phyloP scores from a whole-genome alignment of 768 basidiomycete genomes.

The Phylloporus arenicola region DNA sequence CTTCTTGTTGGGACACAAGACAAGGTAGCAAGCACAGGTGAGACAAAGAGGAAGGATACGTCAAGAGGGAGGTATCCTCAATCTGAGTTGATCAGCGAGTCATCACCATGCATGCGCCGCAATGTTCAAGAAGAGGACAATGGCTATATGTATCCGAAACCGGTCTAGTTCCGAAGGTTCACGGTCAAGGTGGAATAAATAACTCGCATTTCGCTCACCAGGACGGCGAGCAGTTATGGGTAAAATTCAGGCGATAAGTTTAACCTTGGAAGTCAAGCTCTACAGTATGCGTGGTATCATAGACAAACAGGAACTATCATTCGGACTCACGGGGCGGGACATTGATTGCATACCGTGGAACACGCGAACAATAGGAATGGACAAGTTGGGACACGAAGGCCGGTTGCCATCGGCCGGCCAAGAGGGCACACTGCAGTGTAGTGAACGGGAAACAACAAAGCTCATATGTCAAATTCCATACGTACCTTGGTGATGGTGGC shows the following conservation, averaged over 20 bases:
- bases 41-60: slow-evolving; percentile 21
- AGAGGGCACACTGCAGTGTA: neutral
- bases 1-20: slow-evolving; percentile 32
- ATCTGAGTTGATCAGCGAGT: slow-evolving; percentile 7
- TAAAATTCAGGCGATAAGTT: slow-evolving; percentile 10
- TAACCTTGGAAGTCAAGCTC: slow-evolving; percentile 11
- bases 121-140: slow-evolving; percentile 26
- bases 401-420: slow-evolving; percentile 10
- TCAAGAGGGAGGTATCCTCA: slow-evolving; percentile 13
- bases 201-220: slow-evolving; percentile 14
- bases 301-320: slow-evolving; percentile 1
- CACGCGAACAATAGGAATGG: slow-evolving; percentile 24
- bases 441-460: slow-evolving; percentile 20
- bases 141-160: slow-evolving; percentile 31
- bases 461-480: slow-evolving; percentile 14
- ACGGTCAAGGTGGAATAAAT: slow-evolving; percentile 16
- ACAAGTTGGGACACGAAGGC: slow-evolving; percentile 13
- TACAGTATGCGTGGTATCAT: slow-evolving; percentile 6
- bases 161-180: slow-evolving; percentile 30
- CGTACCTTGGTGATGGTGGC: slow-evolving; percentile 26
- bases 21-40: slow-evolving; percentile 28
- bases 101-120: slow-evolving; percentile 16
- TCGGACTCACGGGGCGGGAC: slow-evolving; percentile 11
- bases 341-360: slow-evolving; percentile 6
- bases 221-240: slow-evolving; percentile 1